Conservation (phyloP, 2,329 filamentous ascomycete species). For the Penicillium sp. region DNA sequence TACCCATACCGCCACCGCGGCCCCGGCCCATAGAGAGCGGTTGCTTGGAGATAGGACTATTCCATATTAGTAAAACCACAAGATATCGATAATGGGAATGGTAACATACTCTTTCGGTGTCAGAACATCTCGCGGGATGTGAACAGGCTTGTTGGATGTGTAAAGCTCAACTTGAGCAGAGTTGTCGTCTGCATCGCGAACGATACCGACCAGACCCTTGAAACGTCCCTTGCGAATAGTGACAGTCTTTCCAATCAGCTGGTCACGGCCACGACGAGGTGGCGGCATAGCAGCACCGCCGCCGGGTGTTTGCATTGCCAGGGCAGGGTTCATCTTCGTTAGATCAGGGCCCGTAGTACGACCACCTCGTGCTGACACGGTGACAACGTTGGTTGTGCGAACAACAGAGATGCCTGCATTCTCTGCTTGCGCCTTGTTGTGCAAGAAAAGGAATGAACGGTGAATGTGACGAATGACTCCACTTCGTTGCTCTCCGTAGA, state of each 20-base stretch:
- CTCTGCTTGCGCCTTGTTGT: slow-evolving; percentile 80
- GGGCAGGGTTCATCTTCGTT: slow-evolving; percentile 86
- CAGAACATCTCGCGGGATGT: slow-evolving; percentile 78
- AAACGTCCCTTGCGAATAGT: slow-evolving; percentile 83
- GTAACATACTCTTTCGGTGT: slow-evolving; percentile 74
- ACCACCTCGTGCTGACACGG: slow-evolving; percentile 91
- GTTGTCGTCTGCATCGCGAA: slow-evolving; percentile 88
- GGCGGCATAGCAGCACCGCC: slow-evolving; percentile 61
- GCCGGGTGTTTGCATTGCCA: slow-evolving; percentile 67
- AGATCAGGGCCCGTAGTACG: slow-evolving; percentile 77
- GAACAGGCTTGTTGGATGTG: slow-evolving; percentile 89
- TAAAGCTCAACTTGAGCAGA: slow-evolving; percentile 90
- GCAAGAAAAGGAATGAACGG: slow-evolving; percentile 86
- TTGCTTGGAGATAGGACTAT: slow-evolving; percentile 66
- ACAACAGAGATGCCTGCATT: slow-evolving; percentile 90
- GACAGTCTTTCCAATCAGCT: slow-evolving; percentile 86
- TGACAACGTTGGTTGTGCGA: slow-evolving; percentile 80
- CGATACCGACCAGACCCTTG: slow-evolving; percentile 91
- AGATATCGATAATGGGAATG: not conserved
- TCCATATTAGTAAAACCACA: slow-evolving; percentile 16
- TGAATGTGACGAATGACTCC: slow-evolving; percentile 94
- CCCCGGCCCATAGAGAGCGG: slow-evolving; percentile 70
- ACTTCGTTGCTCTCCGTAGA: slow-evolving; percentile 78
- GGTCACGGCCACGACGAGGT: slow-evolving; percentile 75
- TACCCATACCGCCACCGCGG: slow-evolving; percentile 30